Conservation (phyloP, 352 stramenopile species). For the Peronosclerospora sorghi region DNA sequence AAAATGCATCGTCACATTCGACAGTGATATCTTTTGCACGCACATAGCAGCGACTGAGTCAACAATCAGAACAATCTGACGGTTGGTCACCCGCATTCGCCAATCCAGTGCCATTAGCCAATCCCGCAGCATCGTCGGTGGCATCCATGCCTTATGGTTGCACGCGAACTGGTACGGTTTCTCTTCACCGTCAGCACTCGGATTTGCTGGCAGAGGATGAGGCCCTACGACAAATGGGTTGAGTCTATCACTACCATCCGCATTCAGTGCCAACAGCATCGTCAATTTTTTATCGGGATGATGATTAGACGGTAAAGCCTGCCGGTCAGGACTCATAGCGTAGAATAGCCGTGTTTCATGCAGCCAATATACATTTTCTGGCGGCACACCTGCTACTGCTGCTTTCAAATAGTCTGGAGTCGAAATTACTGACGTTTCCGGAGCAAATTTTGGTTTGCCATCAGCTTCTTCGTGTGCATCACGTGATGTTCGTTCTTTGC, state of each 20-base stretch:
- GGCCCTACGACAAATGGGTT: slow-evolving; percentile 60
- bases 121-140: slow-evolving; percentile 63
- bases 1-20: slow-evolving; percentile 57
- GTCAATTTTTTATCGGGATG: slow-evolving; percentile 39
- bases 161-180: slow-evolving; percentile 44
- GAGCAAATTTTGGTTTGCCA: slow-evolving; percentile 15
- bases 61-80: slow-evolving; percentile 55
- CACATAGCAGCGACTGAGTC: slow-evolving; percentile 45
- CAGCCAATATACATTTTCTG: slow-evolving; percentile 64
- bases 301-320: slow-evolving; percentile 15
- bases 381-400: slow-evolving; percentile 31
- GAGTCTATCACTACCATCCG: slow-evolving; percentile 52
- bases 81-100: slow-evolving; percentile 66
- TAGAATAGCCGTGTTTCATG: slow-evolving; percentile 59
- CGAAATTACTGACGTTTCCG: slow-evolving; percentile 33
- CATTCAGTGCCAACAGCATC: slow-evolving; percentile 51
- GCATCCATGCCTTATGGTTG: slow-evolving; percentile 64
- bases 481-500: slow-evolving; percentile 5
- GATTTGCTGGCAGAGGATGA: slow-evolving; percentile 15
- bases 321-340: slow-evolving; percentile 24
- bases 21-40: slow-evolving; percentile 44
- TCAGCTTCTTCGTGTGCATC: slow-evolving; percentile 12
- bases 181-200: slow-evolving; percentile 6
- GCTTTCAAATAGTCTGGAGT: slow-evolving; percentile 32
- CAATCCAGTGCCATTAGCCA: slow-evolving; percentile 70